Base-by-base conservation (phyloP, 1,139 yeast species). In the Meyerozyma carpophila region DNA sequence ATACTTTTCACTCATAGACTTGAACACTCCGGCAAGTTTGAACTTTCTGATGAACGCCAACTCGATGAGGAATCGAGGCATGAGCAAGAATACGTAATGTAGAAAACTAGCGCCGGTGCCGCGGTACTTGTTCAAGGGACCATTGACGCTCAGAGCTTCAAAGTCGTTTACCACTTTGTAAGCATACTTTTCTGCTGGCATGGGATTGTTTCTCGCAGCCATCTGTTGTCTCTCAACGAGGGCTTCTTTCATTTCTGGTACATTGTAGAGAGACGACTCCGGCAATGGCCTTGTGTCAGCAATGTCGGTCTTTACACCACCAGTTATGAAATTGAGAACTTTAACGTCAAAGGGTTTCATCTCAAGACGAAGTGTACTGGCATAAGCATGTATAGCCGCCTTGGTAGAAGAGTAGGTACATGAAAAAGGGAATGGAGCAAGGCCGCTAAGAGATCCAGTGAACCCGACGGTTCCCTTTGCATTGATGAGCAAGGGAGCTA, bases 301-400 rank as follows among this genome's bases (percentile, higher is more conserved):
- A 49, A 83, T 80, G 41, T 73, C 75, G 9, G 91, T 84, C 34
- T 69, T 61, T 21, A 83, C 88, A 32, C 82, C 87, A 36, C 64
- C 89, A 5, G 94, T 84, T 40, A 81, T 66, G 4, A 84, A 78
- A 42, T 84, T 85, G 46, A 87, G 69, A 2, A 87, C 94, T 43
- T 78, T 70, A 16, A 87, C 93, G 16, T 76, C 86, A 55, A 85
- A 84, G 2, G 91, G 88, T 55, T 76, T 77, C 71, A 87, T 58
- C 62, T 87, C 95, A 31, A 83, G 57, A 40, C 84, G 77, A 44
- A 86, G 66, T 2, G 75, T 73, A 42, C 77, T 71, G 1, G 87
- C 85, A 58, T 81, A 87, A 47, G 77, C 81, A 55, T 84, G 88
- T 43, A 87, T 77, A 1, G 94, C 94, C 2, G 94, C 89, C 57